Base-by-base conservation (phyloP, 345 rosid species). In the Noccaea bulbosa region DNA sequence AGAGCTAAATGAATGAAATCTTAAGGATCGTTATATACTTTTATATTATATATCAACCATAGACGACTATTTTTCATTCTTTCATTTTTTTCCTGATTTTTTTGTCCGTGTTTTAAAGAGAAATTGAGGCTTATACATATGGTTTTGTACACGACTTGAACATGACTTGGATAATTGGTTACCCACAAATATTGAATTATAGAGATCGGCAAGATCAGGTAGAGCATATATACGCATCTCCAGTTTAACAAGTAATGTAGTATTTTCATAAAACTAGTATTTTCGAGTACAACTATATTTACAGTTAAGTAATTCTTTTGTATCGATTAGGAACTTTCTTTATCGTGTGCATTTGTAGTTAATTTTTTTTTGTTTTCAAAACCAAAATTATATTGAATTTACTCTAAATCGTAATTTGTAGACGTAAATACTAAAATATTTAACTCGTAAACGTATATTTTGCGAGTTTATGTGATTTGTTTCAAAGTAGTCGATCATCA, bases 1-100 rank as follows among this genome's bases (percentile, higher is more conserved):
- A 77, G 33, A 77, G 70, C 75, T 75, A 75, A 54, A 41, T 59
- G 11, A 17, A 35, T 39, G 3, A 55, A 50, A 58, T 67, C 40
- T 50, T 11, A 54, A 40, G 14, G 61, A 58, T 40, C 51, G 10
- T 60, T 60, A 20, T 22, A 47, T 70, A 17, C 6, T 49, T 22
- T 49, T 47, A 2, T 27, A 8, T 15, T 16, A 14, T 61, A 38
- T 49, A 7, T 40, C 16, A 65, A 49, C 40, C 61, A 40, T 67
- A 57, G 66, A 56, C 10, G 30, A 72, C 2, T 30, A 37, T 14
- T 55, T 50, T 65, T 55, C 38, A 22, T 47, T 65, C 12, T 8
- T 62, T 14, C 6, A 8, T 24, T 30, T 40, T 17, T 9, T 27
- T 38, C 64, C 30, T 34, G 22, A 20, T n/a, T 64, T 54, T 72